phyloP scores from a whole-genome alignment of 2,329 filamentous ascomycete genomes.

The Rosellinia necatrix region DNA sequence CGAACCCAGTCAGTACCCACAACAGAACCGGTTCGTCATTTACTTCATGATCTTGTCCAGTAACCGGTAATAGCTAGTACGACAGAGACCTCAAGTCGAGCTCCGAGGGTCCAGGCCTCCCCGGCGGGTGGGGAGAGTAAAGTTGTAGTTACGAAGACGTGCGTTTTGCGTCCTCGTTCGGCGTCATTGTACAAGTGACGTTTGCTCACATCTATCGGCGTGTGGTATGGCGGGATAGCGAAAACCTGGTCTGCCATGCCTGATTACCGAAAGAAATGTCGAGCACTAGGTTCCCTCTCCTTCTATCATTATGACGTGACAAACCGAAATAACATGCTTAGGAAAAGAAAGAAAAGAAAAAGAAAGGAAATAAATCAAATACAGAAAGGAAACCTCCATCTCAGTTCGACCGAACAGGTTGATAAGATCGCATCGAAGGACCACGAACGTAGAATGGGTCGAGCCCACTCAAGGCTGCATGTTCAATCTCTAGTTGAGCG shows the following conservation, averaged over 20 bases:
- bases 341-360: conserved; percentile 39
- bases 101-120: background rate
- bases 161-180: background rate
- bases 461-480: conserved; percentile 9
- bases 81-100: background rate
- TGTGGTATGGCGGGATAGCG: background rate
- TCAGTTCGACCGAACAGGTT: conserved; percentile 34
- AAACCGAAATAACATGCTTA: conserved; percentile 35
- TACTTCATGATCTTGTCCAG: background rate
- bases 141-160: background rate
- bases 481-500: conserved; percentile 22
- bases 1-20: background rate
- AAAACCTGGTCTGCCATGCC: conserved; percentile 3
- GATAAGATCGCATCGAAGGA: conserved; percentile 41
- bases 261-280: conserved; percentile 27
- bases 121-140: background rate
- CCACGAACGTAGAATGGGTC: conserved; percentile 16
- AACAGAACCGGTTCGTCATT: background rate
- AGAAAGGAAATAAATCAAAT: conserved; percentile 37
- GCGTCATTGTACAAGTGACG: background rate
- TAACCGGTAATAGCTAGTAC: background rate
- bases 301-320: conserved; percentile 43
- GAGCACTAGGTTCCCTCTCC: conserved; percentile 44
- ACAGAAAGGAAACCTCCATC: conserved; percentile 37
- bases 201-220: background rate